Evolutionary conservation across 2,329 filamentous ascomycete genomes (phyloP).

Genomic region (Clonostachys solani): DNA sequence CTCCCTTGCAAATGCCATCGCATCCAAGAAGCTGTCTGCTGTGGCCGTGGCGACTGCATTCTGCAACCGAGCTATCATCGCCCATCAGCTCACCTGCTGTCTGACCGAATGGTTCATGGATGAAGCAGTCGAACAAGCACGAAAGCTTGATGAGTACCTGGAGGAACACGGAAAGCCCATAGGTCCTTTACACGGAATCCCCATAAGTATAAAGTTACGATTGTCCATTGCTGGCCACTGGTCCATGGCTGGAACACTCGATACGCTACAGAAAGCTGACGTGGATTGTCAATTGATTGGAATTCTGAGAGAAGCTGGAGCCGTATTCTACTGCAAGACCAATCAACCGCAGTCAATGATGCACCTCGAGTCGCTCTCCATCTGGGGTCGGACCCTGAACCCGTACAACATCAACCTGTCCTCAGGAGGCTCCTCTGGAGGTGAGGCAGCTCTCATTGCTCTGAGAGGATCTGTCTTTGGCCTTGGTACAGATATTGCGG

Average conservation of each 20-base stretch:
- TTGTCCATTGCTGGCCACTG: constrained; percentile 32
- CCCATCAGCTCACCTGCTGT: constrained; percentile 23
- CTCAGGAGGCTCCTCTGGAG: constrained; percentile 62
- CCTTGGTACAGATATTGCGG: constrained; percentile 43
- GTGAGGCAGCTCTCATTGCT: constrained; percentile 36
- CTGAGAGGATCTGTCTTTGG: constrained; percentile 32
- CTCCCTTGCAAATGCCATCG: too few species aligned
- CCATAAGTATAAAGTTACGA: constrained; percentile 33
- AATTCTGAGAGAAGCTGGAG: constrained; percentile 42
- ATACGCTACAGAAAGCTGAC: constrained; percentile 10
- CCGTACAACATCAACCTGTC: constrained; percentile 57
- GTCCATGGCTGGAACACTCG: constrained; percentile 34
- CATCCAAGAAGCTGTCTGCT: constrained; percentile 3
- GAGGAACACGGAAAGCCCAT: constrained; percentile 30
- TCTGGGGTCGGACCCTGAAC: constrained; percentile 59
- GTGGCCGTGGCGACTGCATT: constrained; percentile 21
- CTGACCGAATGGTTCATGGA: constrained; percentile 46
- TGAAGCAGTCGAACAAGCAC: constrained; percentile 38
- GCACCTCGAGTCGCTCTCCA: constrained; percentile 34
- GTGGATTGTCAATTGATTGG: not conserved
- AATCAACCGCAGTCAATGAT: constrained; percentile 59
- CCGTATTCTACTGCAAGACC: constrained; percentile 64
- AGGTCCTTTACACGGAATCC: constrained; percentile 60
- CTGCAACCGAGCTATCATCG: constrained; percentile 7
- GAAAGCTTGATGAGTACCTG: constrained; percentile 37